These are phyloP conservation scores for Obba rivulosa DNA, from an alignment of 768 basidiomycete genomes.

Conservation along the genomic window DNA sequence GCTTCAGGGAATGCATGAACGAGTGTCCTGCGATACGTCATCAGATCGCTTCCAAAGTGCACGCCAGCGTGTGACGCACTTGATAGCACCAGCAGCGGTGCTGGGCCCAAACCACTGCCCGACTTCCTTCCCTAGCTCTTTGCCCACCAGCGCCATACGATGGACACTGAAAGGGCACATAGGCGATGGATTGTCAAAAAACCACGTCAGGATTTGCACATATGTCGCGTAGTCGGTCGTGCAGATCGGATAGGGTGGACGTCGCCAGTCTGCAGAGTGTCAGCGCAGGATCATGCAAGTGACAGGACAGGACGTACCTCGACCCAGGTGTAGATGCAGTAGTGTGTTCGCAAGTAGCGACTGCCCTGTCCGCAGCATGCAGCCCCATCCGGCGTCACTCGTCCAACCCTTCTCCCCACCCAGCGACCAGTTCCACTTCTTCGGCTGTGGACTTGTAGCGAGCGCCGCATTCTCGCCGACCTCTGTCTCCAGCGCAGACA, in stretches of 20 bases:
- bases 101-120: constrained; percentile 99
- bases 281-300: not conserved
- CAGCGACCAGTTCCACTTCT: constrained; percentile 59
- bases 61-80: constrained; percentile 36
- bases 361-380: constrained; percentile 88
- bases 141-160: constrained; percentile 91
- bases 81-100: constrained; percentile 95
- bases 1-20: constrained; percentile 76
- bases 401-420: constrained; percentile 76
- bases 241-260: constrained; percentile 55
- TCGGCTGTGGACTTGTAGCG: constrained; percentile 37
- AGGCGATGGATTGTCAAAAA: constrained; percentile 83
- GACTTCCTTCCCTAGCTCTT: constrained; percentile 90
- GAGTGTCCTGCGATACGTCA: constrained; percentile 48
- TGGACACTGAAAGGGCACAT: constrained; percentile 92
- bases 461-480: constrained; percentile 11
- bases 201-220: constrained; percentile 91
- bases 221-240: constrained; percentile 78
- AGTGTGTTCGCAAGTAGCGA: constrained; percentile 77
- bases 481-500: constrained; percentile 37
- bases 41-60: not conserved
- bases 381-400: constrained; percentile 86
- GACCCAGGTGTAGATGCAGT: constrained; percentile 67
- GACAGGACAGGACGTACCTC: constrained; percentile 42
- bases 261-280: constrained; percentile 67